Percentiles rank a stretch among this genome's conserved stretches.
Evolutionary conservation across 2,329 filamentous ascomycete species (phyloP).

Genomic region (Paracoccidioides lutzii): DNA sequence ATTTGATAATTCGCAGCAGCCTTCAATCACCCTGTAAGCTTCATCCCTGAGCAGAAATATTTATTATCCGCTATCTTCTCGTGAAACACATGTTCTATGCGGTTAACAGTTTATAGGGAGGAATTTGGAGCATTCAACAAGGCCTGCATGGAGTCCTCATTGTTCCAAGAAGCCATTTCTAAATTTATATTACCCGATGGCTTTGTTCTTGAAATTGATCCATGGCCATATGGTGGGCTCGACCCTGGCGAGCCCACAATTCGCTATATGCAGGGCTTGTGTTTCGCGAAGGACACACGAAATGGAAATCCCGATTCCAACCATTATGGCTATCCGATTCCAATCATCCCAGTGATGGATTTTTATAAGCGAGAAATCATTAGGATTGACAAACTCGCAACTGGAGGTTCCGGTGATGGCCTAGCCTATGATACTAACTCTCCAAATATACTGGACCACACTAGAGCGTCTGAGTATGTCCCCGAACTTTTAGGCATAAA

Average conservation of each 20-base stretch:
- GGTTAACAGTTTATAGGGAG: conserved; percentile 16
- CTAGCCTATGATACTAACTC: conserved; percentile 30
- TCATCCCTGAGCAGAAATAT: neutral
- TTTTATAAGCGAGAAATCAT: conserved; percentile 42
- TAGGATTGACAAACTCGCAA: conserved; percentile 46
- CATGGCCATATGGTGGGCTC: conserved; percentile 45
- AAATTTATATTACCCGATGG: conserved; percentile 43
- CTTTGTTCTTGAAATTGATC: conserved; percentile 44
- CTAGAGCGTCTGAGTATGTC: conserved; percentile 39
- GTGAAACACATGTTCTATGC: neutral
- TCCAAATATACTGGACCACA: conserved; percentile 40
- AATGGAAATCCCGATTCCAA: conserved; percentile 44
- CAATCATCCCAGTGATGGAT: conserved; percentile 48
- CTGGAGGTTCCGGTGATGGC: conserved; percentile 38
- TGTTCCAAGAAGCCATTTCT: conserved; percentile 40
- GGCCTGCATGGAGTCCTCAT: conserved; percentile 39
- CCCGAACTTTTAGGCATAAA: conserved; percentile 38
- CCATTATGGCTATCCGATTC: conserved; percentile 50
- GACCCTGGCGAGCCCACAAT: conserved; percentile 35
- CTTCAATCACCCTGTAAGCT: conserved; percentile 33
- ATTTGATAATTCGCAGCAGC: conserved; percentile 37
- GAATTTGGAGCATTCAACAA: conserved; percentile 38
- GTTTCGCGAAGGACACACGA: conserved; percentile 38
- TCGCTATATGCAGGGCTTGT: conserved; percentile 43
- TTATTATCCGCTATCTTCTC: neutral